These are phyloP conservation scores for Calonectria crousiana DNA, from an alignment of 2,329 filamentous ascomycete genomes.

Conservation along the genomic window DNA sequence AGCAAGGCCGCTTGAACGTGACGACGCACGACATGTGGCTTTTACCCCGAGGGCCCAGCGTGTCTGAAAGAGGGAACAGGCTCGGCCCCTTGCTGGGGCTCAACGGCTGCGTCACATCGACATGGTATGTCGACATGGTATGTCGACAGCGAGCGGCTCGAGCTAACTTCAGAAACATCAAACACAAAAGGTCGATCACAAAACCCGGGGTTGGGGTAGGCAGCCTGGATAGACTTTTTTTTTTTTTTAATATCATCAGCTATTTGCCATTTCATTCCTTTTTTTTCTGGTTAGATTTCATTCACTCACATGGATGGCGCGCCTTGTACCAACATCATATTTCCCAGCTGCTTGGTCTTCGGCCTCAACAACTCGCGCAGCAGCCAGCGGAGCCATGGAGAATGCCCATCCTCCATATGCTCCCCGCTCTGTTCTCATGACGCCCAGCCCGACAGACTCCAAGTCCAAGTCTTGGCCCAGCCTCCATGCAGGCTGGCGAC, in stretches of 20 bases:
- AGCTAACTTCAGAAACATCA: constrained; percentile 58
- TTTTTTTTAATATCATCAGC: constrained; percentile 53
- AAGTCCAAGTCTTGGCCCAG: constrained; percentile 48
- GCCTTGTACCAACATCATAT: constrained; percentile 17
- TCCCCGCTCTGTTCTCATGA: constrained; percentile 36
- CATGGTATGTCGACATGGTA: constrained; percentile 62
- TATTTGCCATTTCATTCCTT: no score
- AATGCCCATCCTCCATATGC: constrained; percentile 55
- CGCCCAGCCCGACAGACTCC: constrained; percentile 33
- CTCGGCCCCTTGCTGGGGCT: constrained; percentile 49
- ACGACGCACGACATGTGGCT: constrained; percentile 64
- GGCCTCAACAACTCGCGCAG: constrained; percentile 48
- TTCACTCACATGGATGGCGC: constrained; percentile 55
- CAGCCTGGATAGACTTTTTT: constrained; percentile 67
- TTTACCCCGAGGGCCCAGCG: constrained; percentile 51
- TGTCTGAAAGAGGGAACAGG: constrained; percentile 55
- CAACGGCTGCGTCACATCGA: constrained; percentile 62
- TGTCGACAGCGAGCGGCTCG: constrained; percentile 63
- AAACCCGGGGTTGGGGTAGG: constrained; percentile 63
- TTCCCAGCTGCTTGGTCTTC: constrained; percentile 41
- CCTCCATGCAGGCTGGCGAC: constrained; percentile 49
- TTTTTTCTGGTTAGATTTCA: background rate
- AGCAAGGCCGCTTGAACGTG: constrained; percentile 62
- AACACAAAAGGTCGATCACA: constrained; percentile 66
- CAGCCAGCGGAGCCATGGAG: constrained; percentile 52